Percentiles rank a stretch among this genome's conserved stretches.
phyloP scores from a whole-genome alignment of 1,284 basidiomycete species.

The Gymnopus androsaceus region DNA sequence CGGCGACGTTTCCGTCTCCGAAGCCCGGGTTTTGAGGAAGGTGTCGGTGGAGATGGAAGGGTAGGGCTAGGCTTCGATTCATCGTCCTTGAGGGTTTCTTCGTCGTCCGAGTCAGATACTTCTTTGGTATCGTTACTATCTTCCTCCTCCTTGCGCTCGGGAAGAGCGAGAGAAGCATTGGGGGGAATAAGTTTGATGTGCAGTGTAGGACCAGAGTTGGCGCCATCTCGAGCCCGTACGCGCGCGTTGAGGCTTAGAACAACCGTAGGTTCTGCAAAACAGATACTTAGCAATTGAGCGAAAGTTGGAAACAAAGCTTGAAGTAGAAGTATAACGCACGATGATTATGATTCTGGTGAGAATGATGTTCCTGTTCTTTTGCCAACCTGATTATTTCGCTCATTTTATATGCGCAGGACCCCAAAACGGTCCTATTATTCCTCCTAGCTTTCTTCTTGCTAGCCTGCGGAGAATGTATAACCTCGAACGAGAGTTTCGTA shows the following conservation, averaged over 20 bases:
- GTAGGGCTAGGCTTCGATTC: neutral
- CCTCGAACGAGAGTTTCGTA: constrained; percentile 50
- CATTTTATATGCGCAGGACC: constrained; percentile 6
- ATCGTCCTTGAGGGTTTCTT: neutral
- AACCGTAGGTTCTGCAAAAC: no score
- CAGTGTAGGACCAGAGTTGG: no score
- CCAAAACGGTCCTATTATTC: constrained; percentile 2
- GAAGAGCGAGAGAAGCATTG: neutral
- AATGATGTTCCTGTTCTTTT: neutral
- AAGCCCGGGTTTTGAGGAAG: neutral
- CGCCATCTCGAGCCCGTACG: no score
- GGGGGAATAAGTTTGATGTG: neutral
- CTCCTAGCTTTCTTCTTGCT: constrained; percentile 54
- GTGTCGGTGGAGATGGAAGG: neutral
- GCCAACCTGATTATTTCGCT: neutral
- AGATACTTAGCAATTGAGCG: no score
- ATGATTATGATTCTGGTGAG: neutral
- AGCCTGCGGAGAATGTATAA: constrained; percentile 51
- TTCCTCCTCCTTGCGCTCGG: neutral
- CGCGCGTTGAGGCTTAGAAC: no score
- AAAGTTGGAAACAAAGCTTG: no score
- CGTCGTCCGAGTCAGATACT: neutral
- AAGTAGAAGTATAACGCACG: no score
- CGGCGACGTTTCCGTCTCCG: constrained; percentile 3
- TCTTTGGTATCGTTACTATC: no score